Percentiles rank a stretch among this genome's conserved stretches.
Conservation (phyloP, 805 yeast genomes). For the Hermanozyma aechmeae region DNA sequence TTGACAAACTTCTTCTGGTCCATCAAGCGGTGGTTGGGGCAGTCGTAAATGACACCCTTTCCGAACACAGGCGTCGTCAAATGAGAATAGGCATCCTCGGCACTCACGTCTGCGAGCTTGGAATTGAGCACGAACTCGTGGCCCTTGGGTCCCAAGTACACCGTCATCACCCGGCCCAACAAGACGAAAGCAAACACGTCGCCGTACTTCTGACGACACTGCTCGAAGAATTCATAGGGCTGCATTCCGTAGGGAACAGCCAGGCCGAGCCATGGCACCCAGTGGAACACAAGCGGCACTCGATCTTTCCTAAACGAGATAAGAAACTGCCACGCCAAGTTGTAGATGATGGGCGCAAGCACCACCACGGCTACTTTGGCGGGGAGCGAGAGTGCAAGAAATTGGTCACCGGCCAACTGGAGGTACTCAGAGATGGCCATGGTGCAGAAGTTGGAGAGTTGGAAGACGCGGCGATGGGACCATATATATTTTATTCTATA, state of each 20-base stretch:
- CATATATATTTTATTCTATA: too few relatives aligned
- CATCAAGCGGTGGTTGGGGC: constrained; percentile 90
- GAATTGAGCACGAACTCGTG: constrained; percentile 94
- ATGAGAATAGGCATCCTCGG: constrained; percentile 93
- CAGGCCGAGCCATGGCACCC: constrained; percentile 94
- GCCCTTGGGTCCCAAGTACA: constrained; percentile 93
- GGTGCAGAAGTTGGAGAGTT: too few relatives aligned
- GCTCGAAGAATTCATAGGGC: constrained; percentile 83
- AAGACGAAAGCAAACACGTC: constrained; percentile 87
- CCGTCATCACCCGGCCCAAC: constrained; percentile 90
- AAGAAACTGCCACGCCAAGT: constrained; percentile 54
- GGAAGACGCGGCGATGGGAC: too few relatives aligned
- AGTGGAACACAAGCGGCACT: constrained; percentile 83
- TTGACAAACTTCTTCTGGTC: constrained; percentile 97
- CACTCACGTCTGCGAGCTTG: constrained; percentile 80
- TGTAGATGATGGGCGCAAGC: constrained; percentile 54
- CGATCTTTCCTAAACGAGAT: constrained; percentile 72
- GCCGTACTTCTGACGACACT: constrained; percentile 75
- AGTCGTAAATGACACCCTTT: constrained; percentile 94
- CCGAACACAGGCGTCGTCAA: constrained; percentile 99
- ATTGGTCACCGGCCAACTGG: constrained; percentile 6
- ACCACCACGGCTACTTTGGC: constrained; percentile 25
- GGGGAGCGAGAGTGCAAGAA: constrained; percentile 15
- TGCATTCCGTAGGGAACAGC: constrained; percentile 85
- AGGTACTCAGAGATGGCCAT: background rate